Percentiles rank a stretch among this genome's conserved stretches.
phyloP scores from a whole-genome alignment of 345 rosid species.

The Aquilaria sinensis region DNA sequence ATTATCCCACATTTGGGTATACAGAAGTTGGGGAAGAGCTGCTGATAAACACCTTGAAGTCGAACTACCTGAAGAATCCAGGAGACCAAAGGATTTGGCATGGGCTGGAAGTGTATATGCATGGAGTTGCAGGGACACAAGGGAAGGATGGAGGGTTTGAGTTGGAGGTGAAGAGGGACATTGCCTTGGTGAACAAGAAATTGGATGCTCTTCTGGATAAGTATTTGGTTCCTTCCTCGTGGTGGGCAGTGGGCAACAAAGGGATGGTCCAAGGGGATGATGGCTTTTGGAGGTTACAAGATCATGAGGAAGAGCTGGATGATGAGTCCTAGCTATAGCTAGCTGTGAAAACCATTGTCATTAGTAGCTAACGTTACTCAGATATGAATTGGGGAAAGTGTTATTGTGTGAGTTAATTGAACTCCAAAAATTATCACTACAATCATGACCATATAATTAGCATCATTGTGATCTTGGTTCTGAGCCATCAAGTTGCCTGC shows the following conservation, averaged over 20 bases:
- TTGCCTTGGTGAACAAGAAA: slow-evolving; percentile 23
- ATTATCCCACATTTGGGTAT: slow-evolving; percentile 11
- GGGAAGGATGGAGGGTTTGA: slow-evolving; percentile 14
- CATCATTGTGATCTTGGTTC: too few relatives aligned
- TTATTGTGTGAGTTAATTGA: too few relatives aligned
- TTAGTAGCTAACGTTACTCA: too few relatives aligned
- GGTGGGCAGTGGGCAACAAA: slow-evolving; percentile 44
- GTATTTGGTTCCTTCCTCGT: slow-evolving; percentile 35
- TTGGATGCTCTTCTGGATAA: slow-evolving; percentile 28
- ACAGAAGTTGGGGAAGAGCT: slow-evolving; percentile 21
- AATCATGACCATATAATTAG: too few relatives aligned
- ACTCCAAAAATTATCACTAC: too few relatives aligned
- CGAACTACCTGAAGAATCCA: slow-evolving; percentile 20
- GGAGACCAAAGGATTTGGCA: slow-evolving; percentile 19
- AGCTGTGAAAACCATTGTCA: too few relatives aligned
- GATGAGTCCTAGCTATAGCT: neutral
- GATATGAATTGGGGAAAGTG: too few relatives aligned
- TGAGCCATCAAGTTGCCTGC: too few relatives aligned
- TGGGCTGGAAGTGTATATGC: slow-evolving; percentile 27
- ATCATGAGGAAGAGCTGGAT: slow-evolving; percentile 23
- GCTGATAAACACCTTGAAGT: slow-evolving; percentile 15
- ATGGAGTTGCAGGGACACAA: slow-evolving; percentile 32
- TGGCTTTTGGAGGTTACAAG: slow-evolving; percentile 44
- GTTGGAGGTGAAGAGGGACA: slow-evolving; percentile 23
- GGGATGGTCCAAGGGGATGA: slow-evolving; percentile 53